A percentile compares a stretch with the other conserved stretches of the same genome.
phyloP scores from a whole-genome alignment of 2,329 filamentous ascomycete genomes.

The Fusarium armeniacum region DNA sequence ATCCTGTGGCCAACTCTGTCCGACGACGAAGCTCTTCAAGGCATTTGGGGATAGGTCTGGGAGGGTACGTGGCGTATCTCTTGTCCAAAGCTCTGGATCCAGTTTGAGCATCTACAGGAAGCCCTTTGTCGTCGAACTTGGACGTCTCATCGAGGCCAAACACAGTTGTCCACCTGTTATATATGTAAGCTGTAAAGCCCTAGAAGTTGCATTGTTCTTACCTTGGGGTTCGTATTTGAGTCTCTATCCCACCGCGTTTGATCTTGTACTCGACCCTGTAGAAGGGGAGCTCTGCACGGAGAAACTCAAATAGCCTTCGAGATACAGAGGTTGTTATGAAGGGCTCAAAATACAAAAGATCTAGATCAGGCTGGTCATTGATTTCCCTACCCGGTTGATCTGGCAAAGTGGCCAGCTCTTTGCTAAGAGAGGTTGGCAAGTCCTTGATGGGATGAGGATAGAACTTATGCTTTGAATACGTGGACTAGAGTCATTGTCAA shows the following conservation, averaged over 20 bases:
- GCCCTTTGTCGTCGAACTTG: constrained; percentile 64
- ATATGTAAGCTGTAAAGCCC: constrained; percentile 7
- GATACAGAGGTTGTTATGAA: constrained; percentile 73
- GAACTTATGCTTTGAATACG: constrained; percentile 57
- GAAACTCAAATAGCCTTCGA: constrained; percentile 75
- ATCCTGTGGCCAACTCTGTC: constrained; percentile 76
- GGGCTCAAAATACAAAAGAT: constrained; percentile 81
- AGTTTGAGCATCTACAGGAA: constrained; percentile 61
- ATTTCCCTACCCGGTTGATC: constrained; percentile 68
- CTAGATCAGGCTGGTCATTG: constrained; percentile 77
- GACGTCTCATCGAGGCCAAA: constrained; percentile 74
- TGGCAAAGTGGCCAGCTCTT: constrained; percentile 62
- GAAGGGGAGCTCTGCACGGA: constrained; percentile 79
- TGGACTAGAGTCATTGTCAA: constrained; percentile 39
- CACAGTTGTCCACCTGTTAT: constrained; percentile 64
- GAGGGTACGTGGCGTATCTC: constrained; percentile 67
- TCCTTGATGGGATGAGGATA: constrained; percentile 67
- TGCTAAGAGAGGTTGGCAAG: constrained; percentile 57
- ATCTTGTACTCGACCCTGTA: constrained; percentile 82
- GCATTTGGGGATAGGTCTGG: constrained; percentile 79
- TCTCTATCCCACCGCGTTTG: constrained; percentile 73
- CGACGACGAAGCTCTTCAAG: constrained; percentile 73
- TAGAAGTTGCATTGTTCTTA: constrained; percentile 40
- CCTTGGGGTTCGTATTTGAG: constrained; percentile 70
- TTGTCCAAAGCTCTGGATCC: constrained; percentile 63